phyloP scores from a whole-genome alignment of 805 yeast genomes.

The Cyberlindnera subsufficiens region DNA sequence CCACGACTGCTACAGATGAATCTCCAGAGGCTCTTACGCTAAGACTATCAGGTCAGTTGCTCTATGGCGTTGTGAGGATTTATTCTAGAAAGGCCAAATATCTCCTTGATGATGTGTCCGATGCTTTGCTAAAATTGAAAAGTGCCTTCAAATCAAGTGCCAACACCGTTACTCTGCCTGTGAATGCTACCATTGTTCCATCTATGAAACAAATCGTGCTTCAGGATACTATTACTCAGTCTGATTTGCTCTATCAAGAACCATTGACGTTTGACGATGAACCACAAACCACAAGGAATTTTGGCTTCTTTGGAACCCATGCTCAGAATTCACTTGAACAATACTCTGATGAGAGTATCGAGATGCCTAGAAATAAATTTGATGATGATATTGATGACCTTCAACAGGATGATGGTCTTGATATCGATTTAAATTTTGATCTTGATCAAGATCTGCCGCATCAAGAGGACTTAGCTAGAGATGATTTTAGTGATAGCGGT shows the following conservation, averaged over 20 bases:
- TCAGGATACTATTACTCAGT: conserved; percentile 73
- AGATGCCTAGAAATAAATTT: conserved; percentile 50
- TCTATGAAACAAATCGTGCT: conserved; percentile 56
- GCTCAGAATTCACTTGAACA: conserved; percentile 15
- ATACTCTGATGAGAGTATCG: conserved; percentile 53
- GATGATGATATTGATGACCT: conserved; percentile 24
- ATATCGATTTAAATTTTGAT: conserved; percentile 46
- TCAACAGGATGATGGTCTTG: conserved; percentile 38
- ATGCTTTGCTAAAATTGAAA: conserved; percentile 65
- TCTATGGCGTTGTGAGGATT: conserved; percentile 82
- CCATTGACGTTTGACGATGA: conserved; percentile 35
- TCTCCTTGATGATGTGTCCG: conserved; percentile 76
- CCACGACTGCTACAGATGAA: conserved; percentile 22
- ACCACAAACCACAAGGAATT: conserved; percentile 11
- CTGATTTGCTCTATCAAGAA: conserved; percentile 65
- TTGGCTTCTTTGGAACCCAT: conserved; percentile 15
- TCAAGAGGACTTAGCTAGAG: conserved; percentile 1
- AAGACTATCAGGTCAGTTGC: conserved; percentile 77
- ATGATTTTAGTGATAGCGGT: conserved; percentile 7
- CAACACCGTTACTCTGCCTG: conserved; percentile 49
- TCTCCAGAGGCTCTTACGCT: conserved; percentile 60
- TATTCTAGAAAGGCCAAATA: conserved; percentile 83
- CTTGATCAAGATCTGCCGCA: conserved; percentile 17
- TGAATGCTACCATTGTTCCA: conserved; percentile 53
- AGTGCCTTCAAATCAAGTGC: conserved; percentile 49